These are phyloP conservation scores for Datura wrightii DNA, from an alignment of 257 asterid species.

Conservation along the genomic window DNA sequence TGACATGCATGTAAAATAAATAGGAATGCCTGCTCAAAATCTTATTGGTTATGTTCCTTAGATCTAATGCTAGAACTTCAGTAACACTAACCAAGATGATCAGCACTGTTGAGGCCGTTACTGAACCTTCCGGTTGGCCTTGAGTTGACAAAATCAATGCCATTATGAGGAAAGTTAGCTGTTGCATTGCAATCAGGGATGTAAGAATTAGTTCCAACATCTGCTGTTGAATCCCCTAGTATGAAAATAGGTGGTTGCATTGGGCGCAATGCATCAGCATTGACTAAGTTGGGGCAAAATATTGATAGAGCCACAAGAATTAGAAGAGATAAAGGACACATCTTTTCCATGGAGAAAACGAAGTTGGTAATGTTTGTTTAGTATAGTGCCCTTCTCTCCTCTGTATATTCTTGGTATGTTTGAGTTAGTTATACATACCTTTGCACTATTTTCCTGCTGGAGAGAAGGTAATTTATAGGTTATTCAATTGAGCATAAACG, in stretches of 20 bases:
- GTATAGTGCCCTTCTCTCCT: neutral
- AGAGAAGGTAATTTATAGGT: constrained; percentile 16
- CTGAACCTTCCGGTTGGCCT: constrained; percentile 83
- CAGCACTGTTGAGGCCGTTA: constrained; percentile 77
- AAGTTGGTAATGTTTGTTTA: neutral
- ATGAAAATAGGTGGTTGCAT: constrained; percentile 55
- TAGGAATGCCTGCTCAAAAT: neutral
- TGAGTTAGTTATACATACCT: constrained; percentile 18
- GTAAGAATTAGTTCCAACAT: constrained; percentile 71
- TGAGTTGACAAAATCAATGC: constrained; percentile 65
- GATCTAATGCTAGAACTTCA: neutral
- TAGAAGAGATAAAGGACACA: constrained; percentile 22
- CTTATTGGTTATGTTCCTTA: neutral
- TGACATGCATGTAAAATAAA: constrained; percentile 8
- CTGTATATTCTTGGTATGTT: neutral
- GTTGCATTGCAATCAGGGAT: constrained; percentile 39
- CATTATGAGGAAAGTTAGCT: constrained; percentile 62
- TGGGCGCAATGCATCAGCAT: constrained; percentile 26
- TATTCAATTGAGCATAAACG: neutral
- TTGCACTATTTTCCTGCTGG: neutral
- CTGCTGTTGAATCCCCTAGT: constrained; percentile 82
- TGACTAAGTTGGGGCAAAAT: constrained; percentile 41
- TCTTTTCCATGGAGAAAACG: constrained; percentile 7
- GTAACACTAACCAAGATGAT: constrained; percentile 54
- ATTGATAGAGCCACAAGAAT: neutral